Percentiles rank a stretch among this genome's conserved stretches.
phyloP scores from a whole-genome alignment of 768 basidiomycete species.

The Tylopilus intermedius region DNA sequence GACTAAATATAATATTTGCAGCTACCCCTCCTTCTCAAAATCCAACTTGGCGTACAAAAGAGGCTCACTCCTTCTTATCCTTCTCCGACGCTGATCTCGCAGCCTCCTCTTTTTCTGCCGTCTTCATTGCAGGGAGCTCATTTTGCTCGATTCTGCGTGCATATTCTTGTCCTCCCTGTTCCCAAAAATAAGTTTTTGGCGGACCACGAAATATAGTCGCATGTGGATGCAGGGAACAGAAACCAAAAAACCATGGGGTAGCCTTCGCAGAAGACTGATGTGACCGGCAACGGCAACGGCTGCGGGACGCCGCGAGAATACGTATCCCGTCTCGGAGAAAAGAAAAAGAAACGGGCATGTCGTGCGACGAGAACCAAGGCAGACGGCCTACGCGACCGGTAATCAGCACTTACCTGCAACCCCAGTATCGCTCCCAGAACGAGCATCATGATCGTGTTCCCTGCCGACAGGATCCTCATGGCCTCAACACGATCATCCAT shows the following conservation, averaged over 20 bases:
- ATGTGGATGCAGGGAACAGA: constrained; percentile 1
- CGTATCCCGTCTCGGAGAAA: constrained; percentile 9
- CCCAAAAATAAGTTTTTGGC: constrained; percentile 13
- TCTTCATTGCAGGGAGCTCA: constrained; percentile 37
- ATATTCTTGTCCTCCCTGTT: constrained; percentile 84
- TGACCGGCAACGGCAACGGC: constrained; percentile 8
- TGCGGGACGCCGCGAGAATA: constrained; percentile 6
- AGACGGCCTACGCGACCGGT: not conserved
- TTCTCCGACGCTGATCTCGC: constrained; percentile 18
- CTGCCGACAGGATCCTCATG: constrained; percentile 76
- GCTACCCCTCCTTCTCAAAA: constrained; percentile 2
- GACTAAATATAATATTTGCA: constrained; percentile 2
- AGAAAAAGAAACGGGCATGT: not conserved
- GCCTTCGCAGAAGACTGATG: not conserved
- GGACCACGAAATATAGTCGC: constrained; percentile 4
- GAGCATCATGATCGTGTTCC: constrained; percentile 77
- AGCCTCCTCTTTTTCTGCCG: constrained; percentile 31
- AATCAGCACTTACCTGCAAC: constrained; percentile 57
- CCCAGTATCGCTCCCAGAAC: constrained; percentile 59
- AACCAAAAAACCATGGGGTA: constrained; percentile 5
- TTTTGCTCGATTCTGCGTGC: constrained; percentile 56
- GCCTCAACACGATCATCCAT: constrained; percentile 68
- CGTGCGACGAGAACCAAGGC: not conserved
- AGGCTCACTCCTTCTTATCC: constrained; percentile 27
- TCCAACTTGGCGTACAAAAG: not conserved